phyloP scores from a whole-genome alignment of 352 stramenopile genomes.

The Phytophthora ohioensis region DNA sequence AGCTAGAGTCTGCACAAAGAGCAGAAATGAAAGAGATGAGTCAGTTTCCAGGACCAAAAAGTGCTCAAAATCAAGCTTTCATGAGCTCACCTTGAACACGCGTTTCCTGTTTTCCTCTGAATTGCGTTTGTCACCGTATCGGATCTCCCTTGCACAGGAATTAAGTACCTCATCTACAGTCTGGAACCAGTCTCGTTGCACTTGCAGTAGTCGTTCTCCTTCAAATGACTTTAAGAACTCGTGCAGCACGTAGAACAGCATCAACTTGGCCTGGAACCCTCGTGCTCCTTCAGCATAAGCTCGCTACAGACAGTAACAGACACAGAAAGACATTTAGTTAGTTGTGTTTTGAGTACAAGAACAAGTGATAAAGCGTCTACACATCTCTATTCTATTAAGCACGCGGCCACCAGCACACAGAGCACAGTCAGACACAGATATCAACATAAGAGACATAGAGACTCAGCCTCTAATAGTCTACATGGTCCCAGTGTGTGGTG shows the following conservation, averaged over 20 bases:
- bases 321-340: constrained; percentile 32
- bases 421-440: constrained; percentile 25
- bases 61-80: neutral
- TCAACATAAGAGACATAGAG: neutral
- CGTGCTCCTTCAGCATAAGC: constrained; percentile 61
- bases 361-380: constrained; percentile 21
- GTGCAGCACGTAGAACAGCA: constrained; percentile 90
- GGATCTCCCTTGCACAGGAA: constrained; percentile 73
- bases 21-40: neutral
- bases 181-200: constrained; percentile 84
- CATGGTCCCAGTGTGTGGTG: constrained; percentile 1
- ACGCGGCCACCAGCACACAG: constrained; percentile 19
- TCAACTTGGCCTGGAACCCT: constrained; percentile 84
- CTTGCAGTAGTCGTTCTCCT: constrained; percentile 55
- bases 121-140: constrained; percentile 71
- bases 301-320: constrained; percentile 46
- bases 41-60: neutral
- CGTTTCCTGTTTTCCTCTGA: constrained; percentile 74
- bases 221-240: constrained; percentile 89
- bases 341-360: constrained; percentile 13
- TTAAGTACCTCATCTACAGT: constrained; percentile 84
- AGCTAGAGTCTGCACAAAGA: constrained; percentile 61
- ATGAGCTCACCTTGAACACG: constrained; percentile 69
- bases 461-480: neutral
- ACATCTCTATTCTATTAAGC: constrained; percentile 46